Conservation (phyloP, 2,329 filamentous ascomycete genomes). For the Nemania sp. region DNA sequence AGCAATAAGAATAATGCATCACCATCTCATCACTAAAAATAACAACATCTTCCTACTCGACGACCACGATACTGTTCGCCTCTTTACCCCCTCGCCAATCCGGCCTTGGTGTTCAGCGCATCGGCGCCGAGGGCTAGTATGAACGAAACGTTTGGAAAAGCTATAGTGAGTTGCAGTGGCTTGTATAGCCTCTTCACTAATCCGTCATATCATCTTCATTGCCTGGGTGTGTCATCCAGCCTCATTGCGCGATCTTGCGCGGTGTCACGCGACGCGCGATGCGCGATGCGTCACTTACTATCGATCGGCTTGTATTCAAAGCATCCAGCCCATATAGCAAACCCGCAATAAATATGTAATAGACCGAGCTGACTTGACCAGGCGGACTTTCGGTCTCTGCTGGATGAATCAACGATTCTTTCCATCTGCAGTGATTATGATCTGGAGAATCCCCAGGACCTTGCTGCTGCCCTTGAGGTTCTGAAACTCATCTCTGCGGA, state of each 20-base stretch:
- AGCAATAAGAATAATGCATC: constrained; percentile 18
- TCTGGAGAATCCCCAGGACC: constrained; percentile 54
- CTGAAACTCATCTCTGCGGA: constrained; percentile 68
- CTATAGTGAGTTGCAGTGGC: too few relatives aligned
- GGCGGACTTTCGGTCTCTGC: constrained; percentile 71
- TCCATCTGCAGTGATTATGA: constrained; percentile 78
- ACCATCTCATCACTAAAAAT: constrained; percentile 1
- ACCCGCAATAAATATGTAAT: too few relatives aligned
- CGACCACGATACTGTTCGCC: constrained; percentile 13
- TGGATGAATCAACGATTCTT: constrained; percentile 78
- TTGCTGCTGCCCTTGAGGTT: constrained; percentile 57
- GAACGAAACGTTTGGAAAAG: too few relatives aligned
- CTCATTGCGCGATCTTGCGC: too few relatives aligned
- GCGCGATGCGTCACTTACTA: background rate
- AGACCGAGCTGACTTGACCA: constrained; percentile 40
- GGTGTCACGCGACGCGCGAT: too few relatives aligned
- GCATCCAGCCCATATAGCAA: too few relatives aligned
- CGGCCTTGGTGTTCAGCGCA: too few relatives aligned
- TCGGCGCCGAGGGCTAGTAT: too few relatives aligned
- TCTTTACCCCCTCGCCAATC: too few relatives aligned
- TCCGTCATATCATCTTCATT: too few relatives aligned
- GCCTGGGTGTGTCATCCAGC: too few relatives aligned
- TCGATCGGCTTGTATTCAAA: background rate
- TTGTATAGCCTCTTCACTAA: too few relatives aligned
- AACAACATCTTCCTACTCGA: constrained; percentile 1